Evolutionary conservation across 495 filamentous ascomycete genomes (phyloP), one percentile per base, ranked within the genome.

Genomic region (Penicillium manginii): DNA sequence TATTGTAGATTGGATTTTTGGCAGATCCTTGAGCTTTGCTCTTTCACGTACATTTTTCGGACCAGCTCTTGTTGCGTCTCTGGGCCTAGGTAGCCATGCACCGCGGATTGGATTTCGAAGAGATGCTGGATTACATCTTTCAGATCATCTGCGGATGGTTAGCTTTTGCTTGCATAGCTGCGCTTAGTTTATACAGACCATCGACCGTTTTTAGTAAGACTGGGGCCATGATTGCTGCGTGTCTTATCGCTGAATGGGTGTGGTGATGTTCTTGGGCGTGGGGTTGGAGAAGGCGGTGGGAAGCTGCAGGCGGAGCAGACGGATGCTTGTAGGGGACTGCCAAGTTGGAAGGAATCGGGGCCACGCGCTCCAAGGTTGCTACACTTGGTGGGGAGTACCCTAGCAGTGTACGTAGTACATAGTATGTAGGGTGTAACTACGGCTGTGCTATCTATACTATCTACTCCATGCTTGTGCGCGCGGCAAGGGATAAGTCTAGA

Each of bases 121-220:
- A 97, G 87, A 64, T 92, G 88, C 66, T 94, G 90, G 71, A 97
- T 92, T 40, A 92, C 67, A 45, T 78, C 75, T 70, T 79, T 79
- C 19, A 81, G 63, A 51, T 81, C 77, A 50, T 72, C 78, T 81
- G 59, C 18, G 17, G 12, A 5, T 19, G 12, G 49, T 71, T 65
- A 60, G 54, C 37, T 29, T 32, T 31, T 15, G 15, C 15, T 9
- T 31, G 14, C 5, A 6, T 10, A 26, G 17, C 5, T 33, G 10
- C 6, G 33, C 15, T 2, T 19, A 15, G 15, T 17, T 35, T 3
- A n/a, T n/a, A 71, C 77, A 60, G 59, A 84, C 83, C 73, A 67
- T 86, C 82, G 17, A 83, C 73, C 52, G 71, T 76, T 53, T 76
- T 74, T 11, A 83, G 59, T 49, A 71, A 73, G 43, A 77, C 69